Evolutionary conservation across 495 filamentous ascomycete species (phyloP).

Genomic region (Lophiotrema nucula): DNA sequence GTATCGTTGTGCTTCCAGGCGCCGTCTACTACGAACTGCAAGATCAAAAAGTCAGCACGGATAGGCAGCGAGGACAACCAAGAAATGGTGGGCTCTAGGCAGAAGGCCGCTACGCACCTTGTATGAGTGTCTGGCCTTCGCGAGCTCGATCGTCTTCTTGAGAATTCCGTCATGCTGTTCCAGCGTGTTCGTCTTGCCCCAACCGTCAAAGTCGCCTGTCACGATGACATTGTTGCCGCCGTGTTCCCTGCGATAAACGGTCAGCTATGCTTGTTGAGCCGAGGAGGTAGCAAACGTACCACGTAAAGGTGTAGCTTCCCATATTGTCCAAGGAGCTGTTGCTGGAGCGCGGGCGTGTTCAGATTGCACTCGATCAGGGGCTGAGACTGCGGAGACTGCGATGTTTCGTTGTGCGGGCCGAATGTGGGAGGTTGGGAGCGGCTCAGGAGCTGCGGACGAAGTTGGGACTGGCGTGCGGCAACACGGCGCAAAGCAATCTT

Average conservation of each 20-base stretch:
- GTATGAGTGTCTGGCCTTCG: slow-evolving; percentile 62
- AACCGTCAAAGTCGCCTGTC: slow-evolving; percentile 93
- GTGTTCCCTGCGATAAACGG: slow-evolving; percentile 56
- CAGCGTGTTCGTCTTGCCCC: slow-evolving; percentile 79
- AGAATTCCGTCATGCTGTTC: slow-evolving; percentile 66
- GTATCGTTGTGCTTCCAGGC: slow-evolving; percentile 78
- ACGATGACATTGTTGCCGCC: slow-evolving; percentile 83
- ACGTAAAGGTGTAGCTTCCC: slow-evolving; percentile 40
- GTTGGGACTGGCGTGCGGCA: neutral
- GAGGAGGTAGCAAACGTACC: slow-evolving; percentile 28
- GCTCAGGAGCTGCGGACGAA: slow-evolving; percentile 13
- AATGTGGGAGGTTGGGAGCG: slow-evolving; percentile 5
- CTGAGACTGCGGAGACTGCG: neutral
- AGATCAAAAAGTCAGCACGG: neutral
- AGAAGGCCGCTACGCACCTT: slow-evolving; percentile 37
- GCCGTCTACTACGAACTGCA: slow-evolving; percentile 88
- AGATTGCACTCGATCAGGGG: neutral
- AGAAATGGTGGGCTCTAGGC: neutral
- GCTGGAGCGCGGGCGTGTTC: neutral
- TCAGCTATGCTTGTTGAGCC: too few species aligned
- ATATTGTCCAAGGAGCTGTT: slow-evolving; percentile 15
- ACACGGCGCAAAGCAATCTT: neutral
- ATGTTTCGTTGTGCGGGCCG: neutral
- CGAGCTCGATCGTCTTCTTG: slow-evolving; percentile 73
- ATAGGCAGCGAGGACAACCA: neutral